Evolutionary conservation across 106 monocot genomes (phyloP).

Genomic region (Acorus calamus): DNA sequence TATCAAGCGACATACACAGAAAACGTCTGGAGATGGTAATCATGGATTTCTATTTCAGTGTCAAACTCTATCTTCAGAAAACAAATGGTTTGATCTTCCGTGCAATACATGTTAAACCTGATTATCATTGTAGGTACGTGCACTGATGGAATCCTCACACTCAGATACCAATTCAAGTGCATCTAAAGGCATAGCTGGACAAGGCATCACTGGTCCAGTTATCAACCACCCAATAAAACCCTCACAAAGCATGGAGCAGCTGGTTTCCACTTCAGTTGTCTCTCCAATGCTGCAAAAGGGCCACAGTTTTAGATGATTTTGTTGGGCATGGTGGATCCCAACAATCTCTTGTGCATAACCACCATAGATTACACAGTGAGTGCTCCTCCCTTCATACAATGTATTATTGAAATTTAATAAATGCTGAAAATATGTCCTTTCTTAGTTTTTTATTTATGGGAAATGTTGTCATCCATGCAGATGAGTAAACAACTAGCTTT

Average conservation of each 20-base stretch:
- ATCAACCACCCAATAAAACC: constrained; percentile 19
- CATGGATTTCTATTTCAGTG: not conserved
- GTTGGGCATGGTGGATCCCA: not conserved
- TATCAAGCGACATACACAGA: constrained; percentile 27
- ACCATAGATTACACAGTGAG: too few relatives aligned
- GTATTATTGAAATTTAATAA: too few relatives aligned
- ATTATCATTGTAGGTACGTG: constrained; percentile 6
- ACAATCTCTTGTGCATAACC: too few relatives aligned
- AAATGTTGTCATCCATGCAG: too few relatives aligned
- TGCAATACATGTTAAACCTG: too few relatives aligned
- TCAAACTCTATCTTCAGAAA: not conserved
- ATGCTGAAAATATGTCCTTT: too few relatives aligned
- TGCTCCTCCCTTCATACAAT: too few relatives aligned
- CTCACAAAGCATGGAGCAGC: constrained; percentile 36
- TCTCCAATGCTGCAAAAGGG: constrained; percentile 36
- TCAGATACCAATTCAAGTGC: constrained; percentile 9
- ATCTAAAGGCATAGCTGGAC: constrained; percentile 17
- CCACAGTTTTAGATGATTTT: constrained; percentile 14
- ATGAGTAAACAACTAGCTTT: too few relatives aligned
- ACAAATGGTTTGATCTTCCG: too few relatives aligned
- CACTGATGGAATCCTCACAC: constrained; percentile 25
- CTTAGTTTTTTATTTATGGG: too few relatives aligned
- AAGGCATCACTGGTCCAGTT: constrained; percentile 6
- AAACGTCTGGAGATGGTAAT: constrained; percentile 35
- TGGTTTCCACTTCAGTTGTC: constrained; percentile 10